Base-by-base conservation (phyloP, 2,329 filamentous ascomycete species). In the Dryadomyces sulphureus region DNA sequence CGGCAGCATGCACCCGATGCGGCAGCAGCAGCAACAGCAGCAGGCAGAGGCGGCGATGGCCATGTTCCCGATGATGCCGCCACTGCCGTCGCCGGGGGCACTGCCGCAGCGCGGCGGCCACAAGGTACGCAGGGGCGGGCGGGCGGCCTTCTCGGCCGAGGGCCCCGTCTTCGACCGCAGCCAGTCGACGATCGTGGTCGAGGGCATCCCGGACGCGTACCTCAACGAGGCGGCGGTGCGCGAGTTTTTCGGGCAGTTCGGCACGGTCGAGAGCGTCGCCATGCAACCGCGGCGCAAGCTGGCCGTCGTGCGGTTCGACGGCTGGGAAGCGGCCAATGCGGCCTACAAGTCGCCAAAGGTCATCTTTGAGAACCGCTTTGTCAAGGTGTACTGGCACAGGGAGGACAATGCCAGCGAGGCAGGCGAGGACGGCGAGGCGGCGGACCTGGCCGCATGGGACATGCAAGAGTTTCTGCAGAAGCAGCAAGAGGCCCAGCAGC, bases 301-400 rank as follows among this genome's bases (percentile, higher is more conserved):
- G 16, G 84, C 84, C 1, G 66, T 84, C 25, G 69, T 92, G 51
- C 82, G 79, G 53, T 92, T 72, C 54, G 72, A 77, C 43, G 70
- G 69, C 38, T 83, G 80, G 71, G 69, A 70, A 7, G 64, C 75
- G 14, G 85, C 85, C 14, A 75, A 78, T 49, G 72, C 74, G 16
- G 85, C 85, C 2, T 87, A 85, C 58, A 72, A 73, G 41, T 88
- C 81, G 8, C 84, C 85, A 0, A 87, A 87, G 56, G 80, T 79
- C 41, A 80, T 92, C 39, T 92, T 90, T 56, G 82, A 89, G 55
- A 92, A 90, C 54, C 72, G 85, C 11, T 92, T 92, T 54, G 85
- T 92, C 42, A 89, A 87, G 55, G 81, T 90, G 0, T 88, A 81
- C 55, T 90, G 84, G 84, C 72, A 77, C 57, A 81, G 77, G 54